Evolutionary conservation across 345 rosid genomes (phyloP), one percentile per base, ranked within the genome.

Genomic region (Rubroshorea leprosula): DNA sequence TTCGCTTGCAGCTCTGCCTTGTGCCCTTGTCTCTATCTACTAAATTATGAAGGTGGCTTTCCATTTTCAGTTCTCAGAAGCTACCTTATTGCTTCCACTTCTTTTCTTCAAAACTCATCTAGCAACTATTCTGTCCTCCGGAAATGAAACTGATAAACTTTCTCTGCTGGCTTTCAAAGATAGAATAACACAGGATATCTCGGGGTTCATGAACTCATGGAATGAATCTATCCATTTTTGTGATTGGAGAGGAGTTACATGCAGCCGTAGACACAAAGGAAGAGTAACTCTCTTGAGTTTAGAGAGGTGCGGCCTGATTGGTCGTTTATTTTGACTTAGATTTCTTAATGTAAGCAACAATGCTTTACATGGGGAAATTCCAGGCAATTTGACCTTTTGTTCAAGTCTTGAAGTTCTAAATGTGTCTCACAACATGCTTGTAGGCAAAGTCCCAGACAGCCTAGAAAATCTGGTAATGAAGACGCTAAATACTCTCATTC

Each of bases 351-450:
- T 43, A 4, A 2, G 0, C 16, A n/a, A 25, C 16, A 72, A 72
- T 38, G 58, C 62, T 1, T 7, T 72, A 5, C 4, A 7, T 1
- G 76, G 65, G 4, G 47, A 67, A 48, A 38, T 72, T 22, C 76
- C 76, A 0, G 10, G 54, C 15, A 62, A 54, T 25, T 4, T 72
- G 14, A 29, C 61, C 0, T 4, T 6, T 5, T 72, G 68, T 31
- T 46, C 21, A 2, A 25, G 9, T 4, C 68, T 67, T 10, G 15
- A 0, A 18, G 0, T 19, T 0, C 4, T 62, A 6, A 0, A 0
- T 10, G 4, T 62, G 4, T 0, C 7, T 4, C 0, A 0, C 9
- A 72, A 67, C 52, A 26, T 24, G 2, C 39, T 72, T 0, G 18
- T 13, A 0, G 76, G 76, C 11, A 31, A 51, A 14, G 14, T 72